Percentiles rank a stretch among this genome's conserved stretches.
Evolutionary conservation across 139 green algal species (phyloP).

Genomic region (Chlorella sp.): DNA sequence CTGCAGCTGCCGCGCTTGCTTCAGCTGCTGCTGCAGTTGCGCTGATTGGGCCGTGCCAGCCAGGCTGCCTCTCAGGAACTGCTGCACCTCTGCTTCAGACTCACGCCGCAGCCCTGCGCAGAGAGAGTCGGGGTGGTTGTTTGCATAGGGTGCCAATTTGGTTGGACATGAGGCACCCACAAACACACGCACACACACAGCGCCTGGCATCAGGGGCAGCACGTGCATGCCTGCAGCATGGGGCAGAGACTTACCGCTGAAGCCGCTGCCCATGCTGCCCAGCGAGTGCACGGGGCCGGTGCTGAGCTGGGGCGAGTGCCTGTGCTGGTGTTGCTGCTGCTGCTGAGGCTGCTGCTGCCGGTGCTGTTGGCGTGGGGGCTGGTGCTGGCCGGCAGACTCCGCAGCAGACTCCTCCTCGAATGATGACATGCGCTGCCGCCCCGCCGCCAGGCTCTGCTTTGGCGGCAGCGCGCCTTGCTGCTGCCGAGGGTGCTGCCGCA

Average conservation of each 20-base stretch:
- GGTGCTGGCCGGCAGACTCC: too few species aligned
- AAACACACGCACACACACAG: not conserved
- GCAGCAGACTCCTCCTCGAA: too few species aligned
- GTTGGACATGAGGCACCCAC: too few species aligned
- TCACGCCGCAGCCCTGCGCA: conserved; percentile 16
- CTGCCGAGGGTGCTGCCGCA: not conserved
- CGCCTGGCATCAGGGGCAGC: not conserved
- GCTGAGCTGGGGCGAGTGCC: not conserved
- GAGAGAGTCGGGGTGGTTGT: not conserved
- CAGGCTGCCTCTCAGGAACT: conserved; percentile 22
- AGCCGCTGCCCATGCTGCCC: conserved; percentile 16
- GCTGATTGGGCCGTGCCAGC: not conserved
- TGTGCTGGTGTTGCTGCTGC: not conserved
- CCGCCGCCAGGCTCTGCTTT: too few species aligned
- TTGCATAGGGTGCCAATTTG: not conserved
- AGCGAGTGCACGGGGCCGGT: not conserved
- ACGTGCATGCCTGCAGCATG: not conserved
- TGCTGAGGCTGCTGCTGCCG: not conserved
- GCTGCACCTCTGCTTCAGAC: conserved; percentile 10
- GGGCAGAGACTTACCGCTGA: conserved; percentile 1
- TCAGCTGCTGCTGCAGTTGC: not conserved
- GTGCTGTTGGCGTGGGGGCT: not conserved
- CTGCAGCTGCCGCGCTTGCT: not conserved
- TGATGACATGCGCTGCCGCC: too few species aligned
- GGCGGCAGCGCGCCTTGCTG: too few species aligned